These are phyloP conservation scores for Zygosaccharomyces bailii DNA, from an alignment of 805 yeast genomes.

Conservation along the genomic window DNA sequence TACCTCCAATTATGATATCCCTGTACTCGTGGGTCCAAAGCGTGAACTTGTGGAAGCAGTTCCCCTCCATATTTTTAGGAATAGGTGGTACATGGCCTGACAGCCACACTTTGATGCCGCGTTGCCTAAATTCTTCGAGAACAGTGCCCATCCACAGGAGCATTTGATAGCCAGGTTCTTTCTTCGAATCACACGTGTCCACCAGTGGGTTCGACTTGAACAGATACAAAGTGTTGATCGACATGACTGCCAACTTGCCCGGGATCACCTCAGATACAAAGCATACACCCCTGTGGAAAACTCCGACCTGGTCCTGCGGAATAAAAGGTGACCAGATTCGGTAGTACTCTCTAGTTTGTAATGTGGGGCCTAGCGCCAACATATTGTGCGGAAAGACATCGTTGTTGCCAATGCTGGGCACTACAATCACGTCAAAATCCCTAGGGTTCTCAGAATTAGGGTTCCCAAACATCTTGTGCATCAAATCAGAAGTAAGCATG, in stretches of 20 bases:
- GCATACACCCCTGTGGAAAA: conserved; percentile 71
- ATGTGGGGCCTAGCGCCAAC: conserved; percentile 83
- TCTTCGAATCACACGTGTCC: conserved; percentile 68
- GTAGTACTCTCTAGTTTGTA: conserved; percentile 75
- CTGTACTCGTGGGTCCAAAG: conserved; percentile 82
- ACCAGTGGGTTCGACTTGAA: conserved; percentile 78
- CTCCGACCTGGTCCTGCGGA: conserved; percentile 73
- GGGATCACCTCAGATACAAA: conserved; percentile 78
- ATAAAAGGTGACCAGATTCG: conserved; percentile 70
- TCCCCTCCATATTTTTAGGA: conserved; percentile 67
- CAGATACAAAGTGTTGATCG: conserved; percentile 72
- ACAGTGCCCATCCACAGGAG: conserved; percentile 76
- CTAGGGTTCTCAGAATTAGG: conserved; percentile 43
- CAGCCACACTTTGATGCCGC: conserved; percentile 82
- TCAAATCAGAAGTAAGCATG: conserved; percentile 48
- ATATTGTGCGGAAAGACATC: conserved; percentile 88
- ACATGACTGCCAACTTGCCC: conserved; percentile 67
- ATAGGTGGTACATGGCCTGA: conserved; percentile 88
- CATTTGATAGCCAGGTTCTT: conserved; percentile 76
- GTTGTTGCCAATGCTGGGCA: conserved; percentile 80
- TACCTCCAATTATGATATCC: conserved; percentile 77
- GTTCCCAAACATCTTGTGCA: conserved; percentile 53
- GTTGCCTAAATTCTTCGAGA: conserved; percentile 63
- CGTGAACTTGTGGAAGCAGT: conserved; percentile 71
- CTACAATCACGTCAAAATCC: conserved; percentile 45